Conservation (phyloP, 257 asterid genomes). For the Ilex aquifolium region DNA sequence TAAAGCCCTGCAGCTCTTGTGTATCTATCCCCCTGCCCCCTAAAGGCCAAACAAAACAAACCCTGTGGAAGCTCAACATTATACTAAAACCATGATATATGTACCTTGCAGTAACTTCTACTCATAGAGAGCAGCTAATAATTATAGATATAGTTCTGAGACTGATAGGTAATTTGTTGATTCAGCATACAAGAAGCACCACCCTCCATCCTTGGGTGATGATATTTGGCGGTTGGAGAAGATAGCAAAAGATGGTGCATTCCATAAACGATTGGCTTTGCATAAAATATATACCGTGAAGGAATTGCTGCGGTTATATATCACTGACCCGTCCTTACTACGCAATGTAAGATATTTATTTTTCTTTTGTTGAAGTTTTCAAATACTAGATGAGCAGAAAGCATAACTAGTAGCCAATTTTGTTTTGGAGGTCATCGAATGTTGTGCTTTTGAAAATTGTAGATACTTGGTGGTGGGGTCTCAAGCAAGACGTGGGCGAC, state of each 20-base stretch:
- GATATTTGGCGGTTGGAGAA: conserved; percentile 80
- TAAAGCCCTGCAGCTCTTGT: no score
- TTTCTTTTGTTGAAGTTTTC: background rate
- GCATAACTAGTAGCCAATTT: no score
- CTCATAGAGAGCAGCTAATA: background rate
- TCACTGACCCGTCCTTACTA: conserved; percentile 31
- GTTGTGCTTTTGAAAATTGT: conserved; percentile 11
- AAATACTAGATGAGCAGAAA: conserved; percentile 1
- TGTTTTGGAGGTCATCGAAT: conserved; percentile 15
- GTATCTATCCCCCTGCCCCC: no score
- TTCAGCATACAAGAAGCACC: conserved; percentile 72
- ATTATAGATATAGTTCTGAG: background rate
- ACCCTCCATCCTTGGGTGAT: conserved; percentile 58
- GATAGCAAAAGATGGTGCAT: conserved; percentile 75
- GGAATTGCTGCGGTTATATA: conserved; percentile 49
- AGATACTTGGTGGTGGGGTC: conserved; percentile 51
- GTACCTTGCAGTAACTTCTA: background rate
- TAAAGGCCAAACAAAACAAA: no score
- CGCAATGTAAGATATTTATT: conserved; percentile 48
- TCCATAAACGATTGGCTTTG: conserved; percentile 36
- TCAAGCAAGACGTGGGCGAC: conserved; percentile 59
- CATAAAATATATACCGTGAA: conserved; percentile 36
- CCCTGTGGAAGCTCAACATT: no score
- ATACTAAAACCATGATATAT: background rate
- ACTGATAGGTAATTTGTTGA: conserved; percentile 6